These are phyloP conservation scores for Cryptomeria japonica DNA, from an alignment of 75 land plant species.

Conservation along the genomic window DNA sequence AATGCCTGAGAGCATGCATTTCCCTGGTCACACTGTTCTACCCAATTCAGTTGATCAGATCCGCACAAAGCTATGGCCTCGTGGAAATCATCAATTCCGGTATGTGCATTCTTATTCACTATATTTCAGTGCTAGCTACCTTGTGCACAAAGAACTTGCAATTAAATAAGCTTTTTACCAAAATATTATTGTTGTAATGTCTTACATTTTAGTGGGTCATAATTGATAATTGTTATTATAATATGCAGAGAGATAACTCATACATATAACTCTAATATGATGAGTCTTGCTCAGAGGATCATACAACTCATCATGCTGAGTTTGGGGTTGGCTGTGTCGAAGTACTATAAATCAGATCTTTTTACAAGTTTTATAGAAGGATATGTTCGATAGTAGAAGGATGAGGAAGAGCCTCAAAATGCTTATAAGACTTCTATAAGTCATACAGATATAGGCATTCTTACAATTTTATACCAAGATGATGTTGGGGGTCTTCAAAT, in stretches of 20 bases:
- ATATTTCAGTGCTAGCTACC: too few relatives aligned
- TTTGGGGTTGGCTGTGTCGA: constrained; percentile 32
- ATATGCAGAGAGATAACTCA: constrained; percentile 22
- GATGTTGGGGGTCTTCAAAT: constrained; percentile 58
- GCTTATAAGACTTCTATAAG: constrained; percentile 15
- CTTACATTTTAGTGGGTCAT: background rate
- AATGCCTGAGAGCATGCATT: constrained; percentile 41
- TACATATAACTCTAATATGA: constrained; percentile 41
- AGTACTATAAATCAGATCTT: constrained; percentile 25
- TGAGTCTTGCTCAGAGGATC: constrained; percentile 34
- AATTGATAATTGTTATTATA: background rate
- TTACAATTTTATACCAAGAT: constrained; percentile 55
- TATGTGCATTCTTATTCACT: too few relatives aligned
- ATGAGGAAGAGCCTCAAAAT: background rate
- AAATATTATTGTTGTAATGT: background rate
- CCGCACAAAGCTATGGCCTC: too few relatives aligned
- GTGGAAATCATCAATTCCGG: too few relatives aligned
- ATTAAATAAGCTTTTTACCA: background rate
- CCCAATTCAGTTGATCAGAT: background rate
- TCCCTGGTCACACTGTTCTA: background rate
- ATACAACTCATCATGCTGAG: constrained; percentile 20
- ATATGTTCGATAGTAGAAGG: constrained; percentile 26
- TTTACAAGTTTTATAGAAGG: constrained; percentile 8
- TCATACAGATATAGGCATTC: constrained; percentile 55
- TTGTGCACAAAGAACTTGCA: too few relatives aligned